Base-by-base conservation (phyloP, 1,139 yeast genomes). In the Waltiozyma solani region DNA sequence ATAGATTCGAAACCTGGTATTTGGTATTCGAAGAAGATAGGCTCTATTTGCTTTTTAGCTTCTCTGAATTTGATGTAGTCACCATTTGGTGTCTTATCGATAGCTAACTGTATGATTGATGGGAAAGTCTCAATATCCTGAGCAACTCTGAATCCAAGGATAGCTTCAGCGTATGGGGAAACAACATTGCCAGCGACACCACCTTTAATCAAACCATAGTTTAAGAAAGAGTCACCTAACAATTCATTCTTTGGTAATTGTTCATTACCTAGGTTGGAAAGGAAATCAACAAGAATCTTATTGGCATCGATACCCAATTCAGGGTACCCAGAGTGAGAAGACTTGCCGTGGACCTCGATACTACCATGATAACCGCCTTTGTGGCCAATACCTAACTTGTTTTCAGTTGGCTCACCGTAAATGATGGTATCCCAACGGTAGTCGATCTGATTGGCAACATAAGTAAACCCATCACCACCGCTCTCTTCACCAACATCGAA, bases 341-440 rank as follows among this genome's bases (percentile, higher is more conserved):
- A 76, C 38, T 63, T 60, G 4, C 86, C 86, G 8, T 59, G 51
- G 20, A 71, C 79, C 29, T 57, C 51, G 32, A 76, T 50, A 23
- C 60, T 47, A 40, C 71, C 58, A 46, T 56, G 40, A 48, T 62
- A 63, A 41, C 58, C 54, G 51, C 86, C 79, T 50, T 79, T 79
- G 49, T 79, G 87, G 12, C 85, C 86, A 7, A 71, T 72, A 1
- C 82, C 83, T 18, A 79, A 62, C 50, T 76, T 76, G 51, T 67
- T 62, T 47, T 77, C 85, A 1, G 86, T 79, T 7, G 87, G 85
- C 50, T 79, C 87, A 6, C 86, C 86, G 53, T 78, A 77, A 35
- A 79, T 71, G 15, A 73, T 83, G 1, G 69, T 47, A 7, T 72
- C 71, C 82, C 83, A 79, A 3, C 58, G 55, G n/a, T 67, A 66